A percentile compares a stretch with the other conserved stretches of the same genome.
These are phyloP conservation scores for Aspergillus sclerotiicarbonarius DNA, from an alignment of 495 filamentous ascomycete species.

Conservation along the genomic window DNA sequence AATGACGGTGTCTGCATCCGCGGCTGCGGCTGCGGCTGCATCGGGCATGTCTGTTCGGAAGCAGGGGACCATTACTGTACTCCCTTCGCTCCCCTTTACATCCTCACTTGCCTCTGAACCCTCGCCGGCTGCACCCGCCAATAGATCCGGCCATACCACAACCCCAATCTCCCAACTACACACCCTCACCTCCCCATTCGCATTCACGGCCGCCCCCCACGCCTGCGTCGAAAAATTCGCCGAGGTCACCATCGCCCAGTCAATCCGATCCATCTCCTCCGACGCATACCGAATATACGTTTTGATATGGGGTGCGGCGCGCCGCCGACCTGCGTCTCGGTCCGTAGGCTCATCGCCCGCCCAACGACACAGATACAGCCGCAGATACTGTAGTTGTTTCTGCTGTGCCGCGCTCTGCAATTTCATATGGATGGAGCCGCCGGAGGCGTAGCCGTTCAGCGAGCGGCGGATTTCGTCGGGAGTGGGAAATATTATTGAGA, in stretches of 20 bases:
- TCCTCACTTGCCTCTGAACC: not conserved
- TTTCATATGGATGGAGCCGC: slow-evolving; percentile 80
- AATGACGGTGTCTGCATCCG: slow-evolving; percentile 29
- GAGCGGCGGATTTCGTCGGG: slow-evolving; percentile 73
- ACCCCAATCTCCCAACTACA: slow-evolving; percentile 87
- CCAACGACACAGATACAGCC: slow-evolving; percentile 72
- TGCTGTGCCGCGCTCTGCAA: slow-evolving; percentile 63
- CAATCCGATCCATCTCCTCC: slow-evolving; percentile 50
- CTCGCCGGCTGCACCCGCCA: slow-evolving; percentile 30
- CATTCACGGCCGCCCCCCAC: slow-evolving; percentile 67
- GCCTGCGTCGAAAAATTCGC: slow-evolving; percentile 89
- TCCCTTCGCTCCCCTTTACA: not conserved
- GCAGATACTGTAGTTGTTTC: slow-evolving; percentile 74
- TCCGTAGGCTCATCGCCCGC: slow-evolving; percentile 39
- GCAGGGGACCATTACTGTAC: slow-evolving; percentile 62
- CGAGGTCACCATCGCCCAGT: slow-evolving; percentile 84
- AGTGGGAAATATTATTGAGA: slow-evolving; percentile 77
- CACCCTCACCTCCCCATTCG: slow-evolving; percentile 60
- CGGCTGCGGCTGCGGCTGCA: not conserved
- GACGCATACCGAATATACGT: slow-evolving; percentile 73
- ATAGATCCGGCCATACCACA: slow-evolving; percentile 77
- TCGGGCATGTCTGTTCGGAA: slow-evolving; percentile 60
- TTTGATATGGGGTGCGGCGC: slow-evolving; percentile 90
- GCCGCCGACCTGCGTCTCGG: slow-evolving; percentile 59
- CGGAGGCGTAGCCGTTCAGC: slow-evolving; percentile 75